These are phyloP conservation scores for Aspergillus sojae DNA, from an alignment of 2,329 filamentous ascomycete genomes.

Conservation along the genomic window DNA sequence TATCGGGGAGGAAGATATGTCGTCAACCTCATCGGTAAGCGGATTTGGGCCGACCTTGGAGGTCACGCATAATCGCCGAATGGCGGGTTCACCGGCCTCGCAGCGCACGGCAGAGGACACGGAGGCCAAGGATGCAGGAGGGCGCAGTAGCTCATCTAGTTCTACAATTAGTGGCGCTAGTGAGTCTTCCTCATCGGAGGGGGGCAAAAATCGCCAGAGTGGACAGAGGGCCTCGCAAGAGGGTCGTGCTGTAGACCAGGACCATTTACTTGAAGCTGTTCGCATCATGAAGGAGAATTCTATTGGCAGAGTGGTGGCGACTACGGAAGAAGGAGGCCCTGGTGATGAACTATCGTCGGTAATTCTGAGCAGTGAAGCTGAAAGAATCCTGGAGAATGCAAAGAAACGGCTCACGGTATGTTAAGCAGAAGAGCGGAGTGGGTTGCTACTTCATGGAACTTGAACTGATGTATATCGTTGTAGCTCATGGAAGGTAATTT, in stretches of 20 bases:
- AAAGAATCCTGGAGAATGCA: constrained; percentile 89
- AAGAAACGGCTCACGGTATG: constrained; percentile 85
- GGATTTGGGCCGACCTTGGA: constrained; percentile 19
- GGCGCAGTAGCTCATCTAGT: constrained; percentile 38
- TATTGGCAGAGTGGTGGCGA: constrained; percentile 38
- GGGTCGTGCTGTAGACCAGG: constrained; percentile 1
- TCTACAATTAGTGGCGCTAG: constrained; percentile 41
- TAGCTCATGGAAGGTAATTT: constrained; percentile 95
- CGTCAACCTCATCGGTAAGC: constrained; percentile 29
- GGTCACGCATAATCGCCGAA: constrained; percentile 13
- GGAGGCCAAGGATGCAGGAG: constrained; percentile 47
- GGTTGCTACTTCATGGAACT: neutral
- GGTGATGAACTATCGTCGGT: constrained; percentile 71
- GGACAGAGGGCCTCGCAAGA: constrained; percentile 9
- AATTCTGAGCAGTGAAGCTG: constrained; percentile 78
- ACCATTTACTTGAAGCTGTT: constrained; percentile 7
- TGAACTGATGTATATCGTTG: constrained; percentile 18
- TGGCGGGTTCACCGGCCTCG: constrained; percentile 21
- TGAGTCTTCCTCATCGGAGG: constrained; percentile 22
- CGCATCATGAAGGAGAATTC: constrained; percentile 10
- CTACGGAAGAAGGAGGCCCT: constrained; percentile 43
- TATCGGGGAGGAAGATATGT: constrained; percentile 48
- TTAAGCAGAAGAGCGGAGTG: constrained; percentile 12
- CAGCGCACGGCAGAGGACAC: constrained; percentile 55
- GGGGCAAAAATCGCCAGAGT: constrained; percentile 11